Evolutionary conservation across 768 basidiomycete species (phyloP).

Genomic region (Coprinellus micaceus): DNA sequence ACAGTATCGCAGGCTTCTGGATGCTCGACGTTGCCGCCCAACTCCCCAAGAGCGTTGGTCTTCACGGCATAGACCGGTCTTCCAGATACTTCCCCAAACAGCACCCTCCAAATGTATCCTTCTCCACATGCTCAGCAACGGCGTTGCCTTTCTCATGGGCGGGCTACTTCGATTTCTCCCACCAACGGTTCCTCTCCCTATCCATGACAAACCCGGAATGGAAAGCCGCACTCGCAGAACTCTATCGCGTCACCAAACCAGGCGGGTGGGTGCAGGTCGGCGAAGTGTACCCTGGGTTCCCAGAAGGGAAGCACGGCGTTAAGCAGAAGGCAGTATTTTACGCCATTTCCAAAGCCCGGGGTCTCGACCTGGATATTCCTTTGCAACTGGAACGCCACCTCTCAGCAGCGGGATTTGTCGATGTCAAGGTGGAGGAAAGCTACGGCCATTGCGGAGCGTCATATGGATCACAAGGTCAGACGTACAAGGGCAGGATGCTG

Average conservation of each 20-base stretch:
- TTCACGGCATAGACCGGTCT: slow-evolving; percentile 19
- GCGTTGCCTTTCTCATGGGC: slow-evolving; percentile 9
- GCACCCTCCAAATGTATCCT: slow-evolving; percentile 6
- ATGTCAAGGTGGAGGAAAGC: slow-evolving; percentile 5
- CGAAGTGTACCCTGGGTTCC: slow-evolving; percentile 7
- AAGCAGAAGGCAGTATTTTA: slow-evolving; percentile 5
- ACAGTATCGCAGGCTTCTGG: slow-evolving; percentile 17
- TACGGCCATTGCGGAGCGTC: background rate
- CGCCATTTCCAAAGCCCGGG: background rate
- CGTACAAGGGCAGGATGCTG: slow-evolving; percentile 1
- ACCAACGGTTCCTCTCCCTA: slow-evolving; percentile 11
- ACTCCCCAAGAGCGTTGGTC: slow-evolving; percentile 6
- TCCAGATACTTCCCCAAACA: slow-evolving; percentile 18
- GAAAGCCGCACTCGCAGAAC: slow-evolving; percentile 4
- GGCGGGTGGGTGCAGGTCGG: slow-evolving; percentile 12
- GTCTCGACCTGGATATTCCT: slow-evolving; percentile 6
- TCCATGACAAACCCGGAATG: slow-evolving; percentile 6
- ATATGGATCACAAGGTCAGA: background rate
- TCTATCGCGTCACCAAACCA: slow-evolving; percentile 7
- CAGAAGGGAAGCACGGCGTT: background rate
- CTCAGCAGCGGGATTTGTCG: slow-evolving; percentile 4
- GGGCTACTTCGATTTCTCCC: slow-evolving; percentile 6
- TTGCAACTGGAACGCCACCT: slow-evolving; percentile 2
- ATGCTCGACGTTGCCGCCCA: slow-evolving; percentile 16
- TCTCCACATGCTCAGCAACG: slow-evolving; percentile 2